phyloP scores from a whole-genome alignment of 768 basidiomycete species.

The Termitomyces sp. region DNA sequence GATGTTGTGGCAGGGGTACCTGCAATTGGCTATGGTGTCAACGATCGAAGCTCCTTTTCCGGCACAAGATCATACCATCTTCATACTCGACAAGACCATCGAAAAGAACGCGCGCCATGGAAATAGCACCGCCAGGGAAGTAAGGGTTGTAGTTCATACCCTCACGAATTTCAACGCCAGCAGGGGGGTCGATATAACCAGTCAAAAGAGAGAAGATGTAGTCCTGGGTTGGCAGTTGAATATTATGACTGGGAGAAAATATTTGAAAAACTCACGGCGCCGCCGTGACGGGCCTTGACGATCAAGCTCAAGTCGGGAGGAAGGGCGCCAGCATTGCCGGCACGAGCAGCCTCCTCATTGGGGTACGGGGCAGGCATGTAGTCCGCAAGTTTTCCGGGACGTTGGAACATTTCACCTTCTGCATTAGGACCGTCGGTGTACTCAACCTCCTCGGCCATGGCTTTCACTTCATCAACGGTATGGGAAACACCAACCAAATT shows the following conservation, averaged over 20 bases:
- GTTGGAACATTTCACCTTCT: constrained; percentile 96
- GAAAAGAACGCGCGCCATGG: constrained; percentile 96
- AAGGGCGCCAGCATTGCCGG: constrained; percentile 89
- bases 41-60: too few species aligned
- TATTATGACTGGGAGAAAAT: neutral
- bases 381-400: constrained; percentile 97
- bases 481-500: constrained; percentile 98
- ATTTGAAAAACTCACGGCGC: constrained; percentile 60
- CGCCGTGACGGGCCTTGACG: constrained; percentile 96
- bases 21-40: constrained; percentile 22
- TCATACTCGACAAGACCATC: constrained; percentile 97
- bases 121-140: constrained; percentile 98
- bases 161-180: constrained; percentile 91
- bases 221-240: constrained; percentile 50
- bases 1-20: constrained; percentile 95
- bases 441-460: constrained; percentile 95
- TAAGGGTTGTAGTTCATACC: constrained; percentile 99
- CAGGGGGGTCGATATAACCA: constrained; percentile 94
- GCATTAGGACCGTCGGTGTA: constrained; percentile 95
- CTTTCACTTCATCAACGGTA: constrained; percentile 84
- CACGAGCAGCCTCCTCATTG: constrained; percentile 96
- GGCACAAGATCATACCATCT: constrained; percentile 57
- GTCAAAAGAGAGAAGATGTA: constrained; percentile 97
- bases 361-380: constrained; percentile 95
- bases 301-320: constrained; percentile 98